Conservation (phyloP, 495 filamentous ascomycete species). For the Neurospora intermedia region DNA sequence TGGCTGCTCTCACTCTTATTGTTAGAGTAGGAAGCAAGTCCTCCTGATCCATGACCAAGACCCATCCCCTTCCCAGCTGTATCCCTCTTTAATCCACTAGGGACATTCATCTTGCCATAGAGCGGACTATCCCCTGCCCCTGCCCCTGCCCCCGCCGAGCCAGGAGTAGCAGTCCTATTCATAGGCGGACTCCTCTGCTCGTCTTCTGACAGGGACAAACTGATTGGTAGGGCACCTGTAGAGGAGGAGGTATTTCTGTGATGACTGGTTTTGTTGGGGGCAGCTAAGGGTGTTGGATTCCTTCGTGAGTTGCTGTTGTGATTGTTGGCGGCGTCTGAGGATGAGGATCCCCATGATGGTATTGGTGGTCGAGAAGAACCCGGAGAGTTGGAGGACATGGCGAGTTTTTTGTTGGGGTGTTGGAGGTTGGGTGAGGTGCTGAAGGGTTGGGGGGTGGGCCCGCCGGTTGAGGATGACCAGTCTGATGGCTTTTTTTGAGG, state of each 20-base stretch:
- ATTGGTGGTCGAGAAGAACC: conserved; percentile 14
- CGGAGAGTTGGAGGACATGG: conserved; percentile 10
- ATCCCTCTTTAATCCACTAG: too few relatives aligned
- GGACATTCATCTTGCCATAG: background rate
- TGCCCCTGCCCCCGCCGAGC: conserved; percentile 19
- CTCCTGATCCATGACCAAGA: background rate
- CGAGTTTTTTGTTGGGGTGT: conserved; percentile 19
- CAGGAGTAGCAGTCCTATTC: conserved; percentile 27
- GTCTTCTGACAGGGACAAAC: conserved; percentile 65
- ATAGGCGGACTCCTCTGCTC: conserved; percentile 38
- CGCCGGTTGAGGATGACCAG: background rate
- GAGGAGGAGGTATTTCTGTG: background rate
- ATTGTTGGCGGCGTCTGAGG: conserved; percentile 7
- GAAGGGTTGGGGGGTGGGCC: conserved; percentile 8
- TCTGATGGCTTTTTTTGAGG: background rate
- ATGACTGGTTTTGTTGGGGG: background rate
- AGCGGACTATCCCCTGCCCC: conserved; percentile 15
- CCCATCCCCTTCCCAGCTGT: background rate
- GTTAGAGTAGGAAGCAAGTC: too few relatives aligned
- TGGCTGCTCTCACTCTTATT: conserved; percentile 5
- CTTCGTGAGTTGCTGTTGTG: conserved; percentile 1
- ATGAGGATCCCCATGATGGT: conserved; percentile 12
- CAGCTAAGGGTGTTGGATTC: background rate
- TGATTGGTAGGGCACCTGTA: conserved; percentile 44
- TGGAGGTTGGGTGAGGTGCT: conserved; percentile 6